Evolutionary conservation across 1,139 yeast genomes (phyloP), one percentile per base, ranked within the genome.

Genomic region (Geotrichum aggregatum): DNA sequence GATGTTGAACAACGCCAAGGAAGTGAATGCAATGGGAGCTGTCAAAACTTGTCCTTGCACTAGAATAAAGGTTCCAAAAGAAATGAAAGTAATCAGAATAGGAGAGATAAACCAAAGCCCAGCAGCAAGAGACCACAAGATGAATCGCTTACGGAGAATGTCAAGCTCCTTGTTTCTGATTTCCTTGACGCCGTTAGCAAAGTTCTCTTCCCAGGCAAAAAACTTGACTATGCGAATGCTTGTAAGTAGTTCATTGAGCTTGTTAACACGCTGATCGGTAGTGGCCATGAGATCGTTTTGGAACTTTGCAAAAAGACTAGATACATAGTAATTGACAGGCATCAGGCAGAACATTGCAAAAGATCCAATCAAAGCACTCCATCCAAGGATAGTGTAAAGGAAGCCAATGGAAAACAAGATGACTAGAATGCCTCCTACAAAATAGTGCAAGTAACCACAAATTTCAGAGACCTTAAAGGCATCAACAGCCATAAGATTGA

Each of bases 141-240:
- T 55, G 58, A 80, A 78, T 69, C 96, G 79, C 61, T 72, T 69
- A 55, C 76, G 74, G 63, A 92, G 75, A 61, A 77, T 72, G 24
- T 64, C 57, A 58, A 91, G 69, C 69, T 92, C 98, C 53, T 82
- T 80, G 38, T 77, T 77, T 74, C 98, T 83, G 52, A 89, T 76
- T 35, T 79, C 75, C 70, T 82, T 71, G 55, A 92, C 86, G 42
- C 80, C 82, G 52, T 83, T 80, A 59, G 80, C 83, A 67, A 92
- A 91, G 62, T 85, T 84, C 44, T 80, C 77, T 70, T 92, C 98
- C 98, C 98, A 92, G 4, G 96, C 96, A 67, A 92, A 92, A 65
- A 87, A 89, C 70, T 92, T 92, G 73, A 92, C 85, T 62, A 92
- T 88, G 68, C 98, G 80, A 58, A 92, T 91, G 60, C 94, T 85